A percentile compares a stretch with the other conserved stretches of the same genome.
These are phyloP conservation scores for Gliomastix tumulicola DNA, from an alignment of 2,329 filamentous ascomycete species.

Conservation along the genomic window DNA sequence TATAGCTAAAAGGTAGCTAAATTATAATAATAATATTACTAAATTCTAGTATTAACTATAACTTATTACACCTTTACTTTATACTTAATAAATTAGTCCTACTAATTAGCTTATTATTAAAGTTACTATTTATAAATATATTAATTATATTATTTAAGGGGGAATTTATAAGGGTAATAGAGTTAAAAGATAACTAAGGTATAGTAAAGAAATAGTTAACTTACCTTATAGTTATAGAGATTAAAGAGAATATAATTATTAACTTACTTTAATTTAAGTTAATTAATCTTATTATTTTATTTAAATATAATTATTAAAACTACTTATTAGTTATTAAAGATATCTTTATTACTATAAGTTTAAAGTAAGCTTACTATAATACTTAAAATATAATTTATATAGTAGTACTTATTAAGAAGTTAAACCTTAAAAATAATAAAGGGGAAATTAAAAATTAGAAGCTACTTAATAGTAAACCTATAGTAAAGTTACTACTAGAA, in stretches of 20 bases:
- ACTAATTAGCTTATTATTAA: background rate
- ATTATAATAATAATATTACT: conserved; percentile 1
- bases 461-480: background rate
- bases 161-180: background rate
- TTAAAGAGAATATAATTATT: background rate
- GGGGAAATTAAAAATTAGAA: background rate
- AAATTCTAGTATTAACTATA: background rate
- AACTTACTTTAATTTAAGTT: background rate
- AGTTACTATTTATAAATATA: conserved; percentile 1
- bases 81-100: background rate
- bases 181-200: background rate
- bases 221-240: background rate
- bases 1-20: background rate
- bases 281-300: background rate
- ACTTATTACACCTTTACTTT: background rate
- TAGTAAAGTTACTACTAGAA: too few relatives aligned
- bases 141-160: background rate
- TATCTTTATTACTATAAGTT: background rate
- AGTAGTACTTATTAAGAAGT: background rate
- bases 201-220: background rate
- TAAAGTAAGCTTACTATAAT: too few relatives aligned
- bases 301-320: background rate
- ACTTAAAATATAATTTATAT: background rate
- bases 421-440: background rate
- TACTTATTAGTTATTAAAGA: background rate